phyloP scores from a whole-genome alignment of 257 asterid genomes.

The Fraxinus cuspidata region DNA sequence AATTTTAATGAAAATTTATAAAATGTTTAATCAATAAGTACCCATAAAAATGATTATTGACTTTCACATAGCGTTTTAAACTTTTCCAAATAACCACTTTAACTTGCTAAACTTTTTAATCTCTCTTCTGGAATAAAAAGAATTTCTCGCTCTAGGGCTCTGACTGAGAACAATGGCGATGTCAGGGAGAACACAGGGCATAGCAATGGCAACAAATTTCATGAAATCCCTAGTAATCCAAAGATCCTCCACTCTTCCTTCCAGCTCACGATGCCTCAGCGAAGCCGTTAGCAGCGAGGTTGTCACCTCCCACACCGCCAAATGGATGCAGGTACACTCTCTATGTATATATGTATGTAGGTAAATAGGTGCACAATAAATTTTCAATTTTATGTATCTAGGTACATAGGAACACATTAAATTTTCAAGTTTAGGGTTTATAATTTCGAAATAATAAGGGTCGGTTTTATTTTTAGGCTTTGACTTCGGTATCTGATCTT shows the following conservation, averaged over 20 bases:
- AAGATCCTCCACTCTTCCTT: constrained; percentile 11
- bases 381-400: background rate
- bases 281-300: constrained; percentile 30
- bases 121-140: background rate
- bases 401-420: background rate
- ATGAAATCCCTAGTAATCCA: constrained; percentile 15
- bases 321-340: constrained; percentile 35
- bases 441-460: background rate
- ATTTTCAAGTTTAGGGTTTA: background rate
- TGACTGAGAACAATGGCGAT: constrained; percentile 14
- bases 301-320: constrained; percentile 29
- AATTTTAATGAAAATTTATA: no score
- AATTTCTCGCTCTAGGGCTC: background rate
- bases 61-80: no score
- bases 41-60: no score
- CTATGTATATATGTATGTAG: background rate
- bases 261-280: constrained; percentile 19
- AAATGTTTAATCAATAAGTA: no score
- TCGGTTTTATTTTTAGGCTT: background rate
- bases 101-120: no score
- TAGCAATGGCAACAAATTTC: constrained; percentile 13
- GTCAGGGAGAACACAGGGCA: constrained; percentile 24
- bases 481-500: background rate
- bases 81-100: no score
- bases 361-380: background rate